Base-by-base conservation (phyloP, 116 monocot genomes). In the Cymodocea nodosa region DNA sequence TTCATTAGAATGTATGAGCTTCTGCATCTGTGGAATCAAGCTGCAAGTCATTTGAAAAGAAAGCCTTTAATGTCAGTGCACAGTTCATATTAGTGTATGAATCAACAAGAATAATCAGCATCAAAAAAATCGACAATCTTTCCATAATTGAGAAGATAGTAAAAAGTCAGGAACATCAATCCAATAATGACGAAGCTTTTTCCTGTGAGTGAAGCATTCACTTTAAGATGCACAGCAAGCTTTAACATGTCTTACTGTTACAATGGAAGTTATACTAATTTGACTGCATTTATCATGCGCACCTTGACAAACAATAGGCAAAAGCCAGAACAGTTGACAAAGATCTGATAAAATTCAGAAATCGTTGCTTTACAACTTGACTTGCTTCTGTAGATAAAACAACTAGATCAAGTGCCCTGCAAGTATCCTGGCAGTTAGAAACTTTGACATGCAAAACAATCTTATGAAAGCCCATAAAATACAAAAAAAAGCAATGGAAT, bases 261-360 rank as follows among this genome's bases (percentile, higher is more conserved):
- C 44, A 44, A 44, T 30, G 30, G 30, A 1, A 30, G 30, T 44
- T 4, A 44, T 44, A 6, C 44, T 44, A 2, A 44, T 44, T 44
- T n/a, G n/a, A n/a, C n/a, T n/a, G n/a, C n/a, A n/a, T n/a, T n/a
- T n/a, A n/a, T n/a, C n/a, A 30, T n/a, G 51, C 52, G 67, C 30
- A 89, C 98, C 98, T 89, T 70, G 98, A 86, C 25, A 99, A 55
- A 70, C 89, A 92, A 77, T 77, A 89, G n/a, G 89, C 86, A 66
- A 92, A 82, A 64, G 86, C 83, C 71, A 87, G 63, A 30, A 99
- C 92, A 79, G 83, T 89, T 68, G 98, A 86, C 18, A 99, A 75
- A 56, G 89, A 99, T 76, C 74, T 88, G 52, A 92, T 73, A 68
- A 99, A 99, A 71, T 75, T 80, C 52, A 99, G 56, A 68, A 89